Base-by-base conservation (phyloP, 1,284 basidiomycete species). In the Leccinum pachyderme region DNA sequence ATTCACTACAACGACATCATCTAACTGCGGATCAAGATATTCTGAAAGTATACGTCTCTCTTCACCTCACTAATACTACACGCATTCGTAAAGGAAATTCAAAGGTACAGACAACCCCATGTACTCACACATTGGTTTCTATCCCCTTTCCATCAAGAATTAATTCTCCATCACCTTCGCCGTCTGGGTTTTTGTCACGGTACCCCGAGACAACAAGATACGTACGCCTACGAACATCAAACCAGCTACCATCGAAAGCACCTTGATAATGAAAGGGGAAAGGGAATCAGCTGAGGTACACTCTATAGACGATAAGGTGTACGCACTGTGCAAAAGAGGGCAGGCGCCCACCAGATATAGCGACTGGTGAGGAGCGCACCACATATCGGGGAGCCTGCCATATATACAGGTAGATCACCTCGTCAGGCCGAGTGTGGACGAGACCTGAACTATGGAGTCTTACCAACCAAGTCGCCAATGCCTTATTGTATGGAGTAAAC, bases 261-360 rank as follows among this genome's bases (percentile, higher is more conserved):
- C 45, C 45, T 47, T 47, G 45, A 13, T 5, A 8, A 31, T 22
- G 18, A 7, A 22, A 41, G 33, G 32, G 12, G 4, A 15, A 33
- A 28, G 27, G 7, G 27, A 28, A 28, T 28, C 27, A 28, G 27
- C 4, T 7, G 7, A 7, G 27, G 27, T 11, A 13, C 9, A 33
- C 7, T 24, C 18, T 22, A 43, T 22, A 43, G 0, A 7, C 5
- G 32, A 8, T 5, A 33, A 33, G 32, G 5, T 8, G 4, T 15
- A 54, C 65, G n/a, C 59, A 67, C 69, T 46, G 52, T 62, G 50
- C 57, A 65, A 55, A 71, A 70, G 12, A 65, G 15, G 5, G 55
- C 62, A 5, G 69, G 61, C 2, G 58, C 65, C 64, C 60, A 70
- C 69, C 69, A 71, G 31, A 58, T 45, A 47, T 70, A 69, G 29